Conservation (phyloP, 2,329 filamentous ascomycete genomes). For the Penicillium brasilianum region DNA sequence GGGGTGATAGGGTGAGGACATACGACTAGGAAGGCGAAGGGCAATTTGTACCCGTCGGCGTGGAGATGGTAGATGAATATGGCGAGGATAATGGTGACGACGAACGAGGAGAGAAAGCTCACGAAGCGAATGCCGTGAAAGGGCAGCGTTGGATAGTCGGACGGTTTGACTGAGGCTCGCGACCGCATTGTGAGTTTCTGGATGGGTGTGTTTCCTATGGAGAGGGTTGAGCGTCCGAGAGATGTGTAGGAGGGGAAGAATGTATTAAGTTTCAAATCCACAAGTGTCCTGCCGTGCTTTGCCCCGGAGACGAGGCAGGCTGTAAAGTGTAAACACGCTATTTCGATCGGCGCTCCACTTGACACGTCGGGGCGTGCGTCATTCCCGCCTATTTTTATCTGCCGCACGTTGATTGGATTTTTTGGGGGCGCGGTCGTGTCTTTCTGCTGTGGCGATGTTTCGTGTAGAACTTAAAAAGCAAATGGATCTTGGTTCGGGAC, state of each 20-base stretch:
- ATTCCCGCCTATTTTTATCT: constrained; percentile 41
- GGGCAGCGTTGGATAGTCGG: constrained; percentile 46
- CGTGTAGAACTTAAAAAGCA: not conserved
- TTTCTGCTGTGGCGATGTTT: not conserved
- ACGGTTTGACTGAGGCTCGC: constrained; percentile 41
- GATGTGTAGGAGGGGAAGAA: not conserved
- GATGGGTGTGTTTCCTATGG: not conserved
- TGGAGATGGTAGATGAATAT: constrained; percentile 62
- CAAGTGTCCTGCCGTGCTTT: no score
- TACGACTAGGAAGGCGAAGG: constrained; percentile 66
- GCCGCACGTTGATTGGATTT: not conserved
- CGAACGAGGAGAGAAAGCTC: constrained; percentile 57
- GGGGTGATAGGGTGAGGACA: constrained; percentile 23
- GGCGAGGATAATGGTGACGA: constrained; percentile 60
- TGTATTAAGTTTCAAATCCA: not conserved
- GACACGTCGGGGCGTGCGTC: constrained; percentile 75
- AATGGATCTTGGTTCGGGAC: not conserved
- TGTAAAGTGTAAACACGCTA: constrained; percentile 23
- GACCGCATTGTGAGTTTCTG: constrained; percentile 35
- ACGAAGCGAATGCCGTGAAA: constrained; percentile 48
- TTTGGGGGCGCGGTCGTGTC: not conserved
- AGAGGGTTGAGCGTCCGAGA: constrained; percentile 3
- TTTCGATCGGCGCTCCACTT: constrained; percentile 55
- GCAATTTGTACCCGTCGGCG: constrained; percentile 57
- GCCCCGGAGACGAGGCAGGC: not conserved